These are phyloP conservation scores for Debaryomycetaceae sp. DNA, from an alignment of 1,139 yeast genomes.

Conservation along the genomic window DNA sequence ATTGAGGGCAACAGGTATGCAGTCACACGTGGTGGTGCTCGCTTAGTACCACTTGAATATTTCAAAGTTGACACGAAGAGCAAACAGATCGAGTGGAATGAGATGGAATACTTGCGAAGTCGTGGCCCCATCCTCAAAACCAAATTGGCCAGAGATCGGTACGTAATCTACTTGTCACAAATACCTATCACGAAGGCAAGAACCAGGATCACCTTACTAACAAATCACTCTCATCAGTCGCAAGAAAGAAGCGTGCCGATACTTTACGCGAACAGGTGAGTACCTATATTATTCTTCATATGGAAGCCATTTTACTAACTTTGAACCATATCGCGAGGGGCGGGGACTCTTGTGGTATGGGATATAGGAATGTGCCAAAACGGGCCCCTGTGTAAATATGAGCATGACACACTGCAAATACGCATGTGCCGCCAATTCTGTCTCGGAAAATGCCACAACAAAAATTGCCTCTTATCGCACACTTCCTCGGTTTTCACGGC, in stretches of 20 bases:
- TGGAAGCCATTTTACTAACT: conserved; percentile 8
- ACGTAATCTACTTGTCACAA: too few species aligned
- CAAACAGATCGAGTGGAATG: conserved; percentile 19
- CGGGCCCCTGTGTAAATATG: conserved; percentile 42
- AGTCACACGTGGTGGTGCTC: conserved; percentile 21
- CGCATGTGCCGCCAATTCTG: conserved; percentile 45
- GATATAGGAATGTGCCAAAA: conserved; percentile 39
- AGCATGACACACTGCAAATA: conserved; percentile 41
- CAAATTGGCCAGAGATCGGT: conserved; percentile 1
- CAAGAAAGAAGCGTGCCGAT: conserved; percentile 22
- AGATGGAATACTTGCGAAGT: conserved; percentile 9
- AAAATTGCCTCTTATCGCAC: conserved; percentile 48
- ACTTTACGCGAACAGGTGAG: conserved; percentile 31
- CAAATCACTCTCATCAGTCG: neutral
- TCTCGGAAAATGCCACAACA: conserved; percentile 33
- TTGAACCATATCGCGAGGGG: conserved; percentile 1
- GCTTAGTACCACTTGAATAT: conserved; percentile 19
- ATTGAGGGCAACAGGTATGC: conserved; percentile 25
- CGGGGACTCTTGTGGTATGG: conserved; percentile 11
- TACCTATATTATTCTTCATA: conserved; percentile 5
- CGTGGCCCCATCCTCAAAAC: neutral
- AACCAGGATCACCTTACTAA: too few species aligned
- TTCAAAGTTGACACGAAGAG: conserved; percentile 7
- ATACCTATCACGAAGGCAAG: too few species aligned
- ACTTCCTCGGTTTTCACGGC: conserved; percentile 48